Evolutionary conservation across 2,329 filamentous ascomycete species (phyloP), one percentile per base, ranked within the genome.

Genomic region (Fusarium cyanostomum): DNA sequence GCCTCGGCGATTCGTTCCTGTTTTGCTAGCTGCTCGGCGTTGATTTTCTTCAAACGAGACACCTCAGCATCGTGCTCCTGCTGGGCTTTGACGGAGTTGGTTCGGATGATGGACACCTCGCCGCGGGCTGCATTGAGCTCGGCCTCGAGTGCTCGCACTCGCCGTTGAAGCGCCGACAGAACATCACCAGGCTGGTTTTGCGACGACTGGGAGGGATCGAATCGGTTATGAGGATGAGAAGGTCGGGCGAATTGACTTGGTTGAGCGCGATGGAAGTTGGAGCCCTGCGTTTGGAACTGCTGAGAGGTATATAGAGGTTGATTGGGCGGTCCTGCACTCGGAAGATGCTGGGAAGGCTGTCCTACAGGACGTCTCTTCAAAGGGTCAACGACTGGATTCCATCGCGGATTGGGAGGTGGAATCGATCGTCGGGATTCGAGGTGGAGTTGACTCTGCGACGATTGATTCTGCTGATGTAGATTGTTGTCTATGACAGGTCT

Each of bases 61-160:
- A 94, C 74, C 67, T 89, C 84, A 21, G 83, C 82, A 45, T 91
- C 86, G 69, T 89, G 86, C 42, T 88, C 84, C 48, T 86, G 84
- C 13, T 81, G 80, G 0, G 82, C 79, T 68, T 86, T 89, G 45
- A 89, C 84, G 35, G 87, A 82, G 58, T 91, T 92, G 58, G 85
- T 84, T 30, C 92, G 86, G n/a, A 94, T 82, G 59, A 94, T 92
- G 46, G 89, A 84, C 26, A 88, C 87, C 73, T 94, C 91, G 45
- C 92, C 92, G 15, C 85, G 80, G 67, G 91, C 90, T 3, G 84
- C 82, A 51, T 81, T 81, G 13, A 89, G 81, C 45, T 87, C 85
- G 7, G 82, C 77, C 64, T 85, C 81, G 4, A 89, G 78, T 2
- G 81, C 78, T 8, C 77, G 76, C 30, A 88, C 75, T 33, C 84